phyloP scores from a whole-genome alignment of 176 grass and related monocot species.

The Aegilops speltoides region DNA sequence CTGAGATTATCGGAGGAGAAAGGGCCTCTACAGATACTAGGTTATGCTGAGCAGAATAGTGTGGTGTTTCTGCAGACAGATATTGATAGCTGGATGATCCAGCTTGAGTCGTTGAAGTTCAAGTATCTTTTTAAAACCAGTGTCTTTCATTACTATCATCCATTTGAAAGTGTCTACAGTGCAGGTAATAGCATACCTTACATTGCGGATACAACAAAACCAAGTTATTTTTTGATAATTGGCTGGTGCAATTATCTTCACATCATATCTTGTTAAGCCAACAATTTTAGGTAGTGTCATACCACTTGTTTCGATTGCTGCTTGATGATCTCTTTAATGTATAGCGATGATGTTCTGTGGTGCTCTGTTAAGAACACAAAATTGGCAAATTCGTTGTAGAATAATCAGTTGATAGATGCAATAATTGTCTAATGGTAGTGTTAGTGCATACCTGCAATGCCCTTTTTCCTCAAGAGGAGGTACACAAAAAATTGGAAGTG shows the following conservation, averaged over 20 bases:
- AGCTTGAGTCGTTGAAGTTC: neutral
- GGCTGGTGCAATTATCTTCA: neutral
- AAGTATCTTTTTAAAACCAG: neutral
- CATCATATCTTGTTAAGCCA: neutral
- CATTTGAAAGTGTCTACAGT: neutral
- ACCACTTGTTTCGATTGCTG: neutral
- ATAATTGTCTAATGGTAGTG: neutral
- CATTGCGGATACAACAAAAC: neutral
- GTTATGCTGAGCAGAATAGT: too few relatives aligned
- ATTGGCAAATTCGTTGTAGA: neutral
- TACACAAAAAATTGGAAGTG: neutral
- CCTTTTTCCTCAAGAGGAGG: too few relatives aligned
- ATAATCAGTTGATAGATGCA: neutral
- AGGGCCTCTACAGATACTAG: neutral
- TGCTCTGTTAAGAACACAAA: neutral
- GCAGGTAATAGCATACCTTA: neutral
- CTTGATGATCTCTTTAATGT: neutral
- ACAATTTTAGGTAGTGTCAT: neutral
- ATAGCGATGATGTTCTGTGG: neutral
- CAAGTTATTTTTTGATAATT: neutral
- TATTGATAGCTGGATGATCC: too few relatives aligned
- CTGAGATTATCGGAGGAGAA: neutral
- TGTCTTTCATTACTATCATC: neutral
- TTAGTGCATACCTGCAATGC: neutral
- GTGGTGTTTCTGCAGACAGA: too few relatives aligned